Conservation (phyloP, 2,329 filamentous ascomycete genomes). For the Fusarium palustre region DNA sequence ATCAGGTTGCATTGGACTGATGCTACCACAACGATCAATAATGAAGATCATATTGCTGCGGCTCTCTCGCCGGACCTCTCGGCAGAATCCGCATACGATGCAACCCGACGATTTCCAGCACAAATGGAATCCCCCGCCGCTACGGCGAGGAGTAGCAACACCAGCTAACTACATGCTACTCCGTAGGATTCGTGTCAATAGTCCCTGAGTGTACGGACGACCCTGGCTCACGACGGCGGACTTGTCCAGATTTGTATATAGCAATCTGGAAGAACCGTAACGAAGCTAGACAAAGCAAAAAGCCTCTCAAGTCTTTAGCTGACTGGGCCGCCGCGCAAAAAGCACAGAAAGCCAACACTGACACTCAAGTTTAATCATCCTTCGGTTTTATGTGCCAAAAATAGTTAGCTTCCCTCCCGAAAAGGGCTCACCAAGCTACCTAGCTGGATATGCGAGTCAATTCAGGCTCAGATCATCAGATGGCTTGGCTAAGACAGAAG, state of each 20-base stretch:
- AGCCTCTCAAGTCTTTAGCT: conserved; percentile 5
- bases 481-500: conserved; percentile 20
- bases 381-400: conserved; percentile 39
- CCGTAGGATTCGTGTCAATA: conserved; percentile 3
- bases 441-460: conserved; percentile 18
- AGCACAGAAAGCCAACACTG: conserved; percentile 2
- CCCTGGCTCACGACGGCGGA: background rate
- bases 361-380: conserved; percentile 28
- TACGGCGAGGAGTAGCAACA: background rate
- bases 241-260: background rate
- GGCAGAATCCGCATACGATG: conserved; percentile 5
- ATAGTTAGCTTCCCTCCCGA: conserved; percentile 31
- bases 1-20: conserved; percentile 2
- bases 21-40: conserved; percentile 28
- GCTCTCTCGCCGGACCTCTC: conserved; percentile 15
- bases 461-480: conserved; percentile 33
- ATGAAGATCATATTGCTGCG: conserved; percentile 22
- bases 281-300: conserved; percentile 2
- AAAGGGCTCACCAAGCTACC: conserved; percentile 24
- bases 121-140: conserved; percentile 2
- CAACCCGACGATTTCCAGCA: conserved; percentile 5
- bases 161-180: background rate
- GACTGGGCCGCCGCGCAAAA: conserved; percentile 10
- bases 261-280: background rate
- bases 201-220: background rate